phyloP scores from a whole-genome alignment of 805 yeast genomes.

The Candida railenensis region DNA sequence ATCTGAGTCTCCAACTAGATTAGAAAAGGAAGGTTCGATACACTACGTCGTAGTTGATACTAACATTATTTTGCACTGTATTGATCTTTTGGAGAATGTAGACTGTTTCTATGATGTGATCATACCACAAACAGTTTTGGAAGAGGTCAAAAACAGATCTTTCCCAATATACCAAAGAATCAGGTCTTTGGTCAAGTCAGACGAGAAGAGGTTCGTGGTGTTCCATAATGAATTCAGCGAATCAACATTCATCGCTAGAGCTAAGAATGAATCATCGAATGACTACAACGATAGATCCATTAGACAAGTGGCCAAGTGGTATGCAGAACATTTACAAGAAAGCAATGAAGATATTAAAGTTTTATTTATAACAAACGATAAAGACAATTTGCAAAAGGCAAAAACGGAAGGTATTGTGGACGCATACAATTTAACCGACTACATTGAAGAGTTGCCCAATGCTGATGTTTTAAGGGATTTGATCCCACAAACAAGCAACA shows the following conservation, averaged over 20 bases:
- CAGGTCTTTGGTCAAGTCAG: constrained; percentile 70
- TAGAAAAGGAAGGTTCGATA: background rate
- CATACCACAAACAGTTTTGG: constrained; percentile 92
- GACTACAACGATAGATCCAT: constrained; percentile 93
- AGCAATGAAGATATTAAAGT: constrained; percentile 40
- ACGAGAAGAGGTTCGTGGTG: constrained; percentile 80
- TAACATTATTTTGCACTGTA: constrained; percentile 81
- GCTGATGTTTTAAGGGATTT: constrained; percentile 74
- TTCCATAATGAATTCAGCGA: constrained; percentile 90
- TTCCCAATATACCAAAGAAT: constrained; percentile 85
- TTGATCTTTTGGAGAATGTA: constrained; percentile 80
- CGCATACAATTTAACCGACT: constrained; percentile 63
- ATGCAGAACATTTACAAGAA: constrained; percentile 56
- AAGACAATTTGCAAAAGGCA: constrained; percentile 61
- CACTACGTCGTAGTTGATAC: constrained; percentile 89
- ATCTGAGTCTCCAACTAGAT: constrained; percentile 50
- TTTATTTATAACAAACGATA: constrained; percentile 76
- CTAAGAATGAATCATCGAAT: constrained; percentile 68
- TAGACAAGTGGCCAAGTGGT: constrained; percentile 73
- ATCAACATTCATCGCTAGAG: constrained; percentile 64
- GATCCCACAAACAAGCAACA: constrained; percentile 47
- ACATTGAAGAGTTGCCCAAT: constrained; percentile 68
- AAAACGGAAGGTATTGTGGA: constrained; percentile 44
- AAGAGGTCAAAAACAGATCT: constrained; percentile 86
- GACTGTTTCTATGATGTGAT: constrained; percentile 84